These are phyloP conservation scores for Solanum lignicaule DNA, from an alignment of 257 asterid species.

Conservation along the genomic window DNA sequence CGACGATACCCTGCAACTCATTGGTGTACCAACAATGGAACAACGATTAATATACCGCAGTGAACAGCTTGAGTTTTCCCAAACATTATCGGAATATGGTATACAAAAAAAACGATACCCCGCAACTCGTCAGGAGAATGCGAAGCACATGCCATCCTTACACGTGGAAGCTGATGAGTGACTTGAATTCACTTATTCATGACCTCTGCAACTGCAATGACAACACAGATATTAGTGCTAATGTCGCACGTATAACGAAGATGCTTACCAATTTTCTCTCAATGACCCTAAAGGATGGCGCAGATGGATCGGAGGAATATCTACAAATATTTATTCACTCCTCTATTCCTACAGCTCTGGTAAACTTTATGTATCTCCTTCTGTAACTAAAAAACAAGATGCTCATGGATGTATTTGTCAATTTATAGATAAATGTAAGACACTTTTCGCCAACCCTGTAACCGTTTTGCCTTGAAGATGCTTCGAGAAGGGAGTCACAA, in stretches of 20 bases:
- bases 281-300: not conserved
- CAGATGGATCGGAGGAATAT: too few relatives aligned
- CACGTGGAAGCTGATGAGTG: conserved; percentile 58
- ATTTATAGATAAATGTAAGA: conserved; percentile 35
- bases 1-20: not conserved
- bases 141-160: conserved; percentile 61
- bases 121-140: conserved; percentile 58
- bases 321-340: too few relatives aligned
- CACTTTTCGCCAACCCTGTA: conserved; percentile 2
- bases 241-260: not conserved
- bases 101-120: conserved; percentile 45
- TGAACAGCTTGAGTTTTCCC: conserved; percentile 54
- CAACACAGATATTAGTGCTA: not conserved
- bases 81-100: conserved; percentile 38
- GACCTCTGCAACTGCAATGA: conserved; percentile 23
- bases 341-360: conserved; percentile 21
- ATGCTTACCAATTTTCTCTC: not conserved
- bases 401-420: conserved; percentile 46
- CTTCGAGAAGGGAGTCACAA: too few relatives aligned
- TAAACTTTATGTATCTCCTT: conserved; percentile 53
- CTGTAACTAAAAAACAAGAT: conserved; percentile 15
- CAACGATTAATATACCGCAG: conserved; percentile 63
- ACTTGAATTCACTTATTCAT: conserved; percentile 28
- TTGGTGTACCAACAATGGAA: conserved; percentile 21
- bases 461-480: too few relatives aligned